These are phyloP conservation scores for Breviolum minutum DNA, from an alignment of 73 alveolate species.

Conservation along the genomic window DNA sequence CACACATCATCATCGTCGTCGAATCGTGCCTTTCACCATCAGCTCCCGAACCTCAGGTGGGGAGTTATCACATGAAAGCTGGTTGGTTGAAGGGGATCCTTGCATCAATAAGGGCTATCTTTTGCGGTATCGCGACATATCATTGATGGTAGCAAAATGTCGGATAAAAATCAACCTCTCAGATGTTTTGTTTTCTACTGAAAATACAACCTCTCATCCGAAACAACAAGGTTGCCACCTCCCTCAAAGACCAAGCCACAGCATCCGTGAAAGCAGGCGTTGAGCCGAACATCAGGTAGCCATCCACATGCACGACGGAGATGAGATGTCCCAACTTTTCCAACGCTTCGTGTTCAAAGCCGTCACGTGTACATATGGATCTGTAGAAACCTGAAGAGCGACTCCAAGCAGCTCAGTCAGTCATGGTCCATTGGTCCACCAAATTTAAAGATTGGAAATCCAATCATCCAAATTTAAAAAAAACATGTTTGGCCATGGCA, in stretches of 20 bases:
- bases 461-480: no score
- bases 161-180: no score
- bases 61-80: background rate
- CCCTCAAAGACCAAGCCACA: background rate
- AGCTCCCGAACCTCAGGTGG: background rate
- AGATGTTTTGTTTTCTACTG: no score
- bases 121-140: no score
- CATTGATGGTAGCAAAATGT: no score
- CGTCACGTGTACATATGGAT: constrained; percentile 56
- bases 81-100: background rate
- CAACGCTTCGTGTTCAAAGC: constrained; percentile 36
- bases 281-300: constrained; percentile 79
- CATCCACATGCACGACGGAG: constrained; percentile 51
- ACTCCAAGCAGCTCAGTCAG: no score
- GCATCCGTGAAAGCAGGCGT: constrained; percentile 87
- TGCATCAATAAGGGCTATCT: no score
- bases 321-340: constrained; percentile 67
- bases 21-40: constrained; percentile 12
- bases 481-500: background rate
- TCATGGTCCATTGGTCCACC: no score
- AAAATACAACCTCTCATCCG: no score
- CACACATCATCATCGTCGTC: background rate
- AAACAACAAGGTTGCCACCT: no score
- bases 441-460: background rate
- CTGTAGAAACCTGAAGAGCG: constrained; percentile 2